Evolutionary conservation across 129 eudicot species (phyloP), one percentile per base, ranked within the genome.

Genomic region (Deinandra increscens): DNA sequence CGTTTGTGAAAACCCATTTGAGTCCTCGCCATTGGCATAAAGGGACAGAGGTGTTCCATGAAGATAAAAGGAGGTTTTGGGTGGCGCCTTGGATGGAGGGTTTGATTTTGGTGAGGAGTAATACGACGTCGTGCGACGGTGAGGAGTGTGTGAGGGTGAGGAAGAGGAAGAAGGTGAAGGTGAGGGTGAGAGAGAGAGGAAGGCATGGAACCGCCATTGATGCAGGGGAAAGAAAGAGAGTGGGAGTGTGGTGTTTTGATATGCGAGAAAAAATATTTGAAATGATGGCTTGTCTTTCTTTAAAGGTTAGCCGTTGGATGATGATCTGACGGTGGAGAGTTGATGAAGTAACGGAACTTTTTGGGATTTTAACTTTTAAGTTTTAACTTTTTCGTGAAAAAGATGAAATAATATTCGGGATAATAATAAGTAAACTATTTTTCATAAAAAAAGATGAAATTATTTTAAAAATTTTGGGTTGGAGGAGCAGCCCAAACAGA

Each of bases 1-100:
- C 12, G 58, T 50, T 50, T 6, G 58, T 65, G 82, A 80, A 83
- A 23, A 73, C 85, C 88, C 91, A 85, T 78, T 85, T 83, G 0
- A 88, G 83, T 6, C 96, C 96, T 42, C 78, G 42, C 96, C 96
- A 88, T 75, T 88, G 96, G 26, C 96, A 88, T 37, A 85, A 82
- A 0, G 96, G 96, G 0, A 71, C 72, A 34, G 82, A 71, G 53
- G 75, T 67, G 66, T 85, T 85, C 96, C 96, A 88, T 56, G 96
- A 78, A 36, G 83, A 76, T 23, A 88, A 39, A 11, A 83, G 66
- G 5, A 83, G 58, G 72, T 85, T 88, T 9, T 79, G 84, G 10
- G 87, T 58, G 44, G 72, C 60, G 29, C 87, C 89, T 49, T 85
- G 88, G 42, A 88, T 72, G 31, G 91, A 64, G 17, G 87, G 85